Base-by-base conservation (phyloP, 208 protist species). In the Strigomonas oncopelti region DNA sequence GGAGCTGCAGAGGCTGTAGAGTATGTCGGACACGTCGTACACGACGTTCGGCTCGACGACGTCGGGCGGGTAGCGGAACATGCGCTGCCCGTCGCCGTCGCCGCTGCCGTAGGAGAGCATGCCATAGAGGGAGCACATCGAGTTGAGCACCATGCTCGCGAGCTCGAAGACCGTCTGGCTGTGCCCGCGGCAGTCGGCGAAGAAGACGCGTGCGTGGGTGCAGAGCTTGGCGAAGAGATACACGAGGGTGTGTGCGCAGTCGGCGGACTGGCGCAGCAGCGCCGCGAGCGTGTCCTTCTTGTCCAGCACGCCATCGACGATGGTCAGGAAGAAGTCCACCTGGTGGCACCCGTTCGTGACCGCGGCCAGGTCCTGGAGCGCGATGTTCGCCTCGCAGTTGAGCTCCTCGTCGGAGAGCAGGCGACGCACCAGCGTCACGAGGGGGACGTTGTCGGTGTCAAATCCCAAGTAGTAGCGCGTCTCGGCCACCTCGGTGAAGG, bases 391-490 rank as follows among this genome's bases (percentile, higher is more conserved):
- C 65, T 83, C 58, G 58, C 4, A 22, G 20, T 61, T 55, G 42
- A 91, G 61, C 22, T 69, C 63, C 16, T 78, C 77, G 14, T 61
- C 34, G 13, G 63, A 70, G 13, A 95, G 71, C 48, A 65, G 65
- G 16, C 80, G 80, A 16, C 67, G 52, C 25, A 90, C 68, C 5
- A 91, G 11, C 18, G 51, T 71, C 14, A 62, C 58, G 32, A 93
- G 34, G 9, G 42, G 42, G 5, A 85, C 67, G 31, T 90, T 77
- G 18, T 74, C 62, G 24, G 84, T 74, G 4, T 70, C 46, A 66
- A 78, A 93, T 18, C 90, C 87, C 16, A 83, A 80, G 79, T 87
- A 91, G 72, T 80, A 81, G 55, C 87, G 90, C 54, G 79, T 83
- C 75, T 95, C 87, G 0, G 85, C 77, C 60, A 87, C 88, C 42